Evolutionary conservation across 2,329 filamentous ascomycete species (phyloP), one percentile per base, ranked within the genome.

Genomic region (Zymoseptoria crescenta): DNA sequence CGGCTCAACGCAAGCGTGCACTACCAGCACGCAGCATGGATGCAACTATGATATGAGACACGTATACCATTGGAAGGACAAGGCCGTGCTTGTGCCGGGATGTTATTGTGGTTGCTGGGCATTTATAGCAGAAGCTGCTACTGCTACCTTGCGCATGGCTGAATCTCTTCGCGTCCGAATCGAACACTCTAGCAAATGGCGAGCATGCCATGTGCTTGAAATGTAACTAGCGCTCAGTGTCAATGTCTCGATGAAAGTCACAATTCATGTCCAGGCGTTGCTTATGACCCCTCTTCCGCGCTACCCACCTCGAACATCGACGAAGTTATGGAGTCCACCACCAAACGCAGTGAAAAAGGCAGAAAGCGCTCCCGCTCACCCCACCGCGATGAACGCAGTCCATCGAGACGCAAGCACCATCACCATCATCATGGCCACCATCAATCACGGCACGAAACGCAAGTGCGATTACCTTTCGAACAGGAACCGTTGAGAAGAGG

Each of bases 401-500:
- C 35, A 4, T 45, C 35, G 5, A n/a, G 35, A 7, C 35, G 35
- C 35, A 56, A 58, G 27, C 45, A 57, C 28, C 55, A 56, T 35
- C 56, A 55, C 30, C 61, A 61, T 41, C 59, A 61, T 45, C 57
- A 59, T 28, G 57, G 58, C 20, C 30, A 52, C 20, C 56, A 59
- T 54, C 49, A 52, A 19, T 16, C 50, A 29, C 49, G 53, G 56
- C 35, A 24, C 27, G 50, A 59, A 49, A 20, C 56, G 24, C 51
- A 30, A 35, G 57, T 55, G 52, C 56, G 52, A 52, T 65, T 69
- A 8, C 69, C 66, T 0, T 69, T 63, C 58, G 49, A 52, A 19
- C 62, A 58, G 3, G 80, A 81, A 10, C 77, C 79, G 50, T 79
- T 96, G 4, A 82, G 81, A 7, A 92, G 88, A 69, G 79, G 81